Conservation (phyloP, 768 basidiomycete species). For the Ramaria sp. region DNA sequence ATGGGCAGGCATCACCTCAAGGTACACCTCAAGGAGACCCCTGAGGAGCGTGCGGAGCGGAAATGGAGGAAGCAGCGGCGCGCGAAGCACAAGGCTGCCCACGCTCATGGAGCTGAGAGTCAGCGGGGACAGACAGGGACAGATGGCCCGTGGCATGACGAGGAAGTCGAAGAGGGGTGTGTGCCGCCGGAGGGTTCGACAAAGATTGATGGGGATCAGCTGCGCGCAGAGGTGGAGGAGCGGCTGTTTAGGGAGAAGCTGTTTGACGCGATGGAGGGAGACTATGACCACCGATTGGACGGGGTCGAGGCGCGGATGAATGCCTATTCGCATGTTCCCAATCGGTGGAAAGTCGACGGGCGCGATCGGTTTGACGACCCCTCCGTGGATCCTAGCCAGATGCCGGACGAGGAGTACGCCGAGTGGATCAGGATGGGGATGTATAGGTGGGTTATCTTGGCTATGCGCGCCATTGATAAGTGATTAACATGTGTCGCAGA, state of each 20-base stretch:
- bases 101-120: constrained; percentile 12
- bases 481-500: neutral
- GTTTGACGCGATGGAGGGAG: constrained; percentile 61
- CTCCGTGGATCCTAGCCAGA: constrained; percentile 29
- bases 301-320: constrained; percentile 53
- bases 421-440: constrained; percentile 82
- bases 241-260: constrained; percentile 60
- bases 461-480: neutral
- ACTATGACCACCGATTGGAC: constrained; percentile 46
- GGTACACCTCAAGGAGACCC: constrained; percentile 55
- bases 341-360: constrained; percentile 47
- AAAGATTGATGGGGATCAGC: constrained; percentile 32
- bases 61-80: constrained; percentile 30
- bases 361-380: constrained; percentile 20
- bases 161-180: constrained; percentile 20
- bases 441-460: constrained; percentile 48
- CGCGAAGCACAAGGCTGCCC: constrained; percentile 38
- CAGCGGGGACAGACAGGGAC: neutral
- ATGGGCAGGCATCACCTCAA: constrained; percentile 9
- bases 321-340: constrained; percentile 60
- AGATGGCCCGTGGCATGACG: constrained; percentile 13
- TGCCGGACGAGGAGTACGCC: constrained; percentile 84
- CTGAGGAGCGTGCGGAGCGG: constrained; percentile 43
- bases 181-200: constrained; percentile 18
- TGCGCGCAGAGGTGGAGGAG: constrained; percentile 50